Percentiles rank a stretch among this genome's conserved stretches.
Conservation (phyloP, 2,329 filamentous ascomycete species). For the Rhinocladiella mackenziei region DNA sequence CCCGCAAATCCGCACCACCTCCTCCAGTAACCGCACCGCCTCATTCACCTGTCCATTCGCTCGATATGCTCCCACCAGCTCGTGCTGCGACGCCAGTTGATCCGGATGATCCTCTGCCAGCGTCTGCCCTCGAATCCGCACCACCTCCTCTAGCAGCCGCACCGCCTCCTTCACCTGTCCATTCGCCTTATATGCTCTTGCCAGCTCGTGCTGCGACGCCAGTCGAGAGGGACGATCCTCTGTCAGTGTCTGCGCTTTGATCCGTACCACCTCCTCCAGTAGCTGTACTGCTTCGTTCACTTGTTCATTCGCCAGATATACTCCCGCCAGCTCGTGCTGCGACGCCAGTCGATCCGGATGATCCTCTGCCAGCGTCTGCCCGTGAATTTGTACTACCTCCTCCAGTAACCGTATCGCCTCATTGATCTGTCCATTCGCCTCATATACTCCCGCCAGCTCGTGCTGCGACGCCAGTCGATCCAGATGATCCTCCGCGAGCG, state of each 20-base stretch:
- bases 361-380: slow-evolving; percentile 25
- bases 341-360: slow-evolving; percentile 31
- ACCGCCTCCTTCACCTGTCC: too few relatives aligned
- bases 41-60: too few relatives aligned
- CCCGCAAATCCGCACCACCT: slow-evolving; percentile 7
- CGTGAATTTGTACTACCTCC: not conserved
- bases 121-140: too few relatives aligned
- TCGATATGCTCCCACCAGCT: too few relatives aligned
- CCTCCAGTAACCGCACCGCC: slow-evolving; percentile 16
- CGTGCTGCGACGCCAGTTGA: too few relatives aligned
- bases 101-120: too few relatives aligned
- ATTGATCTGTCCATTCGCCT: not conserved
- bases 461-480: slow-evolving; percentile 22
- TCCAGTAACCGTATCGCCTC: slow-evolving; percentile 1
- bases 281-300: not conserved
- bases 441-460: not conserved
- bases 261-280: slow-evolving; percentile 25
- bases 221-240: too few relatives aligned
- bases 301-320: too few relatives aligned
- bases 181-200: too few relatives aligned
- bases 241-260: too few relatives aligned
- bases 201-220: too few relatives aligned
- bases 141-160: slow-evolving; percentile 21
- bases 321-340: too few relatives aligned
- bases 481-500: slow-evolving; percentile 30